Evolutionary conservation across 2,329 filamentous ascomycete species (phyloP).

Genomic region (Colletotrichum ledebouriae): DNA sequence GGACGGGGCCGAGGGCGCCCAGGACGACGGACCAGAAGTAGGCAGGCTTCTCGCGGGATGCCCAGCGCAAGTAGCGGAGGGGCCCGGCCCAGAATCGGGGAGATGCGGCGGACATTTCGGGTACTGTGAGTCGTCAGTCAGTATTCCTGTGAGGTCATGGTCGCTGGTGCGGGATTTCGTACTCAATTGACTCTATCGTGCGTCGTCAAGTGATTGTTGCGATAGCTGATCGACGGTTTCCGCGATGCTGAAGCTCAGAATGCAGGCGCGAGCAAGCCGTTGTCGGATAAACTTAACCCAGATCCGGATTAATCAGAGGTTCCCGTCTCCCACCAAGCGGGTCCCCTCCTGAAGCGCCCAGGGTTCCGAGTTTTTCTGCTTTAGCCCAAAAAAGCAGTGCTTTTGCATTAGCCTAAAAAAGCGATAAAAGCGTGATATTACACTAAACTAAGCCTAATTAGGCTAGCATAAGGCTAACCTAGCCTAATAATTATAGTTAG

Average conservation of each 20-base stretch:
- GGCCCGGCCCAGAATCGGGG: conserved; percentile 89
- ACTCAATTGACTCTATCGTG: conserved; percentile 54
- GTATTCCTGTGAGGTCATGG: neutral
- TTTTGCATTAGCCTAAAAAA: too few relatives aligned
- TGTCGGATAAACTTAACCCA: conserved; percentile 23
- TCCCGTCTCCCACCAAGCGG: neutral
- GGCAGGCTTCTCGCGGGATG: conserved; percentile 87
- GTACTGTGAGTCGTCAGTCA: conserved; percentile 6
- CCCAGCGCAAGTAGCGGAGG: conserved; percentile 88
- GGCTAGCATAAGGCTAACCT: too few relatives aligned
- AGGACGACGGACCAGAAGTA: conserved; percentile 90
- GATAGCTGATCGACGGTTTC: conserved; percentile 16
- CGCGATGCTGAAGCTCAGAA: conserved; percentile 36
- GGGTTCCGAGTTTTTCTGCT: too few relatives aligned
- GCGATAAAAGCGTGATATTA: too few relatives aligned
- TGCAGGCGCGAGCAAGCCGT: conserved; percentile 15
- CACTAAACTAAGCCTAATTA: too few relatives aligned
- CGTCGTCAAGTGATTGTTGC: conserved; percentile 40
- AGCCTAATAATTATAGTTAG: too few relatives aligned
- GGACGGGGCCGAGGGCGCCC: conserved; percentile 78
- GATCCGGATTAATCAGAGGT: conserved; percentile 17
- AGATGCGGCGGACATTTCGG: conserved; percentile 70
- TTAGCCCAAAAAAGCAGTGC: too few relatives aligned
- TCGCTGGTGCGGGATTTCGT: conserved; percentile 18
- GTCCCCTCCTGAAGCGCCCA: too few relatives aligned